Conservation (phyloP, 345 rosid species). For the Citrus sp. region DNA sequence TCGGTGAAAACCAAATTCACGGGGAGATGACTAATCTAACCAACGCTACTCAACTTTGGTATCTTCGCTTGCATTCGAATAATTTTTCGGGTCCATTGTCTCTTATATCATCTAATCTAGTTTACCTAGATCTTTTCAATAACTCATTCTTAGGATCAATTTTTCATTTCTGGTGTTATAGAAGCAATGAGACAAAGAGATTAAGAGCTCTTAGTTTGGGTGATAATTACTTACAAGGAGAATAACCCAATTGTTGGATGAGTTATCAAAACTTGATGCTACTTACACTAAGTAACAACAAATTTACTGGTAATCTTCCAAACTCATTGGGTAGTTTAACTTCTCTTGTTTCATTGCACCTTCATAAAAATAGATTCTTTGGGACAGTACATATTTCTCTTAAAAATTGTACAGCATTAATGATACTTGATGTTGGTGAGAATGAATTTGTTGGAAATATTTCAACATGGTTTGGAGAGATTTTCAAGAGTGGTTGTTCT, state of each 20-base stretch:
- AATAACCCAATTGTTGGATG: too few relatives aligned
- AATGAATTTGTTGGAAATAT: not conserved
- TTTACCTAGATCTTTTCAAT: slow-evolving; percentile 28
- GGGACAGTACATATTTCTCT: not conserved
- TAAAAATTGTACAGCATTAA: not conserved
- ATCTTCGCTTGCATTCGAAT: slow-evolving; percentile 23
- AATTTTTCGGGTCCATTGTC: slow-evolving; percentile 8
- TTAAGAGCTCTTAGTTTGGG: slow-evolving; percentile 29
- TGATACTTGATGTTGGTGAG: not conserved
- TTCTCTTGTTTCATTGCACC: not conserved
- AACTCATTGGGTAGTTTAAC: too few relatives aligned
- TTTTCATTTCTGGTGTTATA: slow-evolving; percentile 20
- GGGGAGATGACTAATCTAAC: slow-evolving; percentile 23
- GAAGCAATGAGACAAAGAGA: slow-evolving; percentile 1
- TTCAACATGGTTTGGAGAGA: slow-evolving; percentile 3
- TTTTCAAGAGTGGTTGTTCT: too few relatives aligned
- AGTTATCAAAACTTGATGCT: too few relatives aligned
- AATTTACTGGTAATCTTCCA: too few relatives aligned
- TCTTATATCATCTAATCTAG: not conserved
- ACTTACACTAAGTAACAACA: too few relatives aligned
- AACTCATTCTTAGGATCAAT: slow-evolving; percentile 33
- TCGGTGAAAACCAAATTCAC: slow-evolving; percentile 23
- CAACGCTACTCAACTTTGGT: not conserved
- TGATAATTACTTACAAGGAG: slow-evolving; percentile 20
- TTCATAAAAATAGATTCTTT: not conserved